Base-by-base conservation (phyloP, 2,329 filamentous ascomycete species). In the Rutstroemia sp. region DNA sequence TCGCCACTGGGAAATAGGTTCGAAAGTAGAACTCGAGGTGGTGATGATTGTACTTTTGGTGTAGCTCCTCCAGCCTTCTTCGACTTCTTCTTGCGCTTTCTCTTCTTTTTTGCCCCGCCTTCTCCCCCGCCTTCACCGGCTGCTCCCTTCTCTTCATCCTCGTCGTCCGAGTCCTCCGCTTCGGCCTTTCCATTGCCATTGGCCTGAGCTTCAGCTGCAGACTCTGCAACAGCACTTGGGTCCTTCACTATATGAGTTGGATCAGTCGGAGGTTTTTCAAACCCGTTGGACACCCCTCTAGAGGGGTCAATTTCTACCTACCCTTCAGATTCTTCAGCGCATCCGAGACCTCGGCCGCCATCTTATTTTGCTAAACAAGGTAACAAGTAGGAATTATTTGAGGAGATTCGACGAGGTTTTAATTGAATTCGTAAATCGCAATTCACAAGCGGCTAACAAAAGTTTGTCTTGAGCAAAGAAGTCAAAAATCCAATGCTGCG, bases 261-360 rank as follows among this genome's bases (percentile, higher is more conserved):
- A 61, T 55, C 30, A 21, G 37, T 51, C 21, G 23, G 39, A 23
- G n/a, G 19, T 12, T 18, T 54, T 18, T 19, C 44, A 95, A 45
- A 10, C 4, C 8, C 12, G 9, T 23, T 21, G 10, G 14, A 23
- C 47, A 49, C 19, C 30, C 34, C 18, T 34, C 42, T 10, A 49
- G 41, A 41, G 41, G 48, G 54, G 54, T 52, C 12, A 6, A 37
- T 39, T 27, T 53, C 42, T 45, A 30, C 49, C 27, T 63, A 85
- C 95, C 67, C 79, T 95, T 74, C 92, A 97, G 74, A 90, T 97
- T 66, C 87, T 92, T 71, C 94, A 95, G 80, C 92, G 90, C 66
- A 96, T 97, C 71, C 90, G 94, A 49, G 34, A 60, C 52, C 58
- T 65, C 64, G 18, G 64, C 65, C 23, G 66, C 63, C 66, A 69